Conservation (phyloP, 1,284 basidiomycete species). For the Malassezia equina region DNA sequence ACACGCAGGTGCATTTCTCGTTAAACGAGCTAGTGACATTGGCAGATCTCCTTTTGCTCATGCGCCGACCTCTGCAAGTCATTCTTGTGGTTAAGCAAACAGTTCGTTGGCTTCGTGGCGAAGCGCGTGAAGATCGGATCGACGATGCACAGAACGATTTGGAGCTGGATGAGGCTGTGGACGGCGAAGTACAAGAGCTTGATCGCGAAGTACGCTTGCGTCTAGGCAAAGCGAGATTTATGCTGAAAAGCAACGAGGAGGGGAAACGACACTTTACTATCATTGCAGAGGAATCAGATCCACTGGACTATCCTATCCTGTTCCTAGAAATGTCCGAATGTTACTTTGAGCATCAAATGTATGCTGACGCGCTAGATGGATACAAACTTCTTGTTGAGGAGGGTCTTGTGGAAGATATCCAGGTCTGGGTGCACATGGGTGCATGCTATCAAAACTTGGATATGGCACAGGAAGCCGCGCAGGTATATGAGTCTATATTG, state of each 20-base stretch:
- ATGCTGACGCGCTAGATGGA: constrained; percentile 32
- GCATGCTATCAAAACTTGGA: constrained; percentile 34
- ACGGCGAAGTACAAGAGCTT: constrained; percentile 54
- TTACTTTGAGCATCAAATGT: constrained; percentile 32
- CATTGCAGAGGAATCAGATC: constrained; percentile 23
- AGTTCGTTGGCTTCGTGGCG: constrained; percentile 77
- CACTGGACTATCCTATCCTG: constrained; percentile 24
- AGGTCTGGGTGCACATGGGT: constrained; percentile 30
- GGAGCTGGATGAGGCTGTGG: constrained; percentile 60
- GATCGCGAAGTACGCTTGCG: constrained; percentile 74
- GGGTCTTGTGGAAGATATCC: constrained; percentile 23
- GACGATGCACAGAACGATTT: constrained; percentile 64
- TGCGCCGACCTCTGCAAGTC: constrained; percentile 61
- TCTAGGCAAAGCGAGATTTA: constrained; percentile 73
- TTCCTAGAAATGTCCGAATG: constrained; percentile 34
- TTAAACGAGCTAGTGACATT: constrained; percentile 58
- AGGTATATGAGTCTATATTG: constrained; percentile 55
- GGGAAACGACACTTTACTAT: constrained; percentile 56
- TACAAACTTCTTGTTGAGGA: constrained; percentile 22
- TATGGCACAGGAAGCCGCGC: constrained; percentile 25
- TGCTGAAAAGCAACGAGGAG: constrained; percentile 67
- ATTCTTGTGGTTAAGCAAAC: constrained; percentile 65
- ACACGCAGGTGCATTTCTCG: constrained; percentile 21
- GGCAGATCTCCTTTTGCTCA: constrained; percentile 68
- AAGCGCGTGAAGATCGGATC: constrained; percentile 66